Percentiles rank a stretch among this genome's conserved stretches.
phyloP scores from a whole-genome alignment of 2,329 filamentous ascomycete genomes.

The Monilinia fructigena region DNA sequence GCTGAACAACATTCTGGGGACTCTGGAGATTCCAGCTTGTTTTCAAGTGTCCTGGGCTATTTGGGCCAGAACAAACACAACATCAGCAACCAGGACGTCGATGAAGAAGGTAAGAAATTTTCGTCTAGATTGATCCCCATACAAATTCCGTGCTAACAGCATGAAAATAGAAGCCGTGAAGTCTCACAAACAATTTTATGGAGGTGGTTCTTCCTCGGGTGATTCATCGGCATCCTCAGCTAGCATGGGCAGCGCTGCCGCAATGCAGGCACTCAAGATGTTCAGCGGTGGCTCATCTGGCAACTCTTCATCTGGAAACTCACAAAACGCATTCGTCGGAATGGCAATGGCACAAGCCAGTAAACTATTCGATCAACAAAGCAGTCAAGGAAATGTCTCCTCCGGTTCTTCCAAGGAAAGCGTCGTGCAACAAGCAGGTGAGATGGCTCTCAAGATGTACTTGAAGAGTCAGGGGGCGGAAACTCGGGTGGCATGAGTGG shows the following conservation, averaged over 20 bases:
- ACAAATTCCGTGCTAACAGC: slow-evolving; percentile 4
- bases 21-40: slow-evolving; percentile 51
- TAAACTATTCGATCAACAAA: slow-evolving; percentile 64
- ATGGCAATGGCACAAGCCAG: slow-evolving; percentile 86
- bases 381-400: slow-evolving; percentile 52
- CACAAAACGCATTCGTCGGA: slow-evolving; percentile 78
- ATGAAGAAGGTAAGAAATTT: slow-evolving; percentile 50
- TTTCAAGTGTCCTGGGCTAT: slow-evolving; percentile 55
- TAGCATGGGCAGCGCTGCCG: slow-evolving; percentile 69
- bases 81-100: slow-evolving; percentile 52
- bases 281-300: slow-evolving; percentile 60
- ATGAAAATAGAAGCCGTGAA: slow-evolving; percentile 58
- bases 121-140: background rate
- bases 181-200: slow-evolving; percentile 75
- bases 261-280: slow-evolving; percentile 78
- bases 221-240: slow-evolving; percentile 47
- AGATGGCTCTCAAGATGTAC: slow-evolving; percentile 90
- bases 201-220: slow-evolving; percentile 48
- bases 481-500: slow-evolving; percentile 43
- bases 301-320: slow-evolving; percentile 48
- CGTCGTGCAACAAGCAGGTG: slow-evolving; percentile 73
- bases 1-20: slow-evolving; percentile 54
- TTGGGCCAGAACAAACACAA: slow-evolving; percentile 54
- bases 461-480: slow-evolving; percentile 68
- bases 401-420: slow-evolving; percentile 73